Base-by-base conservation (phyloP, 2,329 filamentous ascomycete species). In the Podosphaera aphanis region DNA sequence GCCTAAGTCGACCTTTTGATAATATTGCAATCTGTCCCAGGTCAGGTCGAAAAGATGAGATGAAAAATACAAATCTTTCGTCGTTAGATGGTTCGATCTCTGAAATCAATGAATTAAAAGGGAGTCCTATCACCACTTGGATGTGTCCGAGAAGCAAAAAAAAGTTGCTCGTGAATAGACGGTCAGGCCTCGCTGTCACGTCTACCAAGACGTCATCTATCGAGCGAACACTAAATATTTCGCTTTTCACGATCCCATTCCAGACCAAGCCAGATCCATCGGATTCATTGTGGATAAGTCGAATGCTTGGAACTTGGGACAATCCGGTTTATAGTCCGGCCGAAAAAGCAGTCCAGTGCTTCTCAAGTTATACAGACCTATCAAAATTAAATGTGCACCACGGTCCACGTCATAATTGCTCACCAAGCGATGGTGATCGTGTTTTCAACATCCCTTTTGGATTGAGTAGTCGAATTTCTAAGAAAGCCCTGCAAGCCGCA, bases 321-420 rank as follows among this genome's bases (percentile, higher is more conserved):
- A 93, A 86, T 48, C 83, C 83, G 0, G 64, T 83, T 0, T 93
- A 92, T 57, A 62, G 68, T n/a, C 55, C 58, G 2, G 58, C 60
- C 0, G 64, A 74, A 45, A 52, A 60, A 1, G 51, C 58, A 0
- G 67, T 77, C 19, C 70, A 68, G 4, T 60, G 57, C 3, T 46
- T 66, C 0, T 53, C 60, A 1, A 56, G 57, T 48, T 53, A 44
- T 53, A 61, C 33, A 59, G 46, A 53, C 42, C 25, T 46, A 7
- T 41, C 49, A 6, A 52, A 48, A 5, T 49, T 51, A 36, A 40
- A 49, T n/a, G 47, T 56, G 2, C 50, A 54, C 16, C 51, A 53
- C 37, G 52, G 52, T 7, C 52, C 46, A 16, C 42, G 49, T 20
- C 52, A 55, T 43, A 46, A 55, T 31, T 59, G 51, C 38, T 53